Conservation (phyloP, 225 moss, liverwort and hornwort genomes). For the Neckera pumila region DNA sequence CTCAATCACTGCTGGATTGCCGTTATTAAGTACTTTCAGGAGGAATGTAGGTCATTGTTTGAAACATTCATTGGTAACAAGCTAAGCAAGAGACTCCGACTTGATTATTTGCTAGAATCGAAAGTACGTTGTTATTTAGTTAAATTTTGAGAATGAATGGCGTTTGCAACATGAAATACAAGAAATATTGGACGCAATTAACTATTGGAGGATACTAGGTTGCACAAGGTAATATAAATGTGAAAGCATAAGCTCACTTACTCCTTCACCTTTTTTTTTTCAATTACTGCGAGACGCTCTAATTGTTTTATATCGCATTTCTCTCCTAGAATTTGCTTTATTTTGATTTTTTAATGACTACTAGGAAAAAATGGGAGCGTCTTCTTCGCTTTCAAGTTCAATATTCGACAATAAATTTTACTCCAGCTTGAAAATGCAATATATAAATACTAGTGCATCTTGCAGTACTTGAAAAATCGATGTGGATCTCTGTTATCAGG, state of each 20-base stretch:
- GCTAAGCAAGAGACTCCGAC: neutral
- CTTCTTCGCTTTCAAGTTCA: neutral
- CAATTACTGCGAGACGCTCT: neutral
- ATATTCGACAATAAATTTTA: neutral
- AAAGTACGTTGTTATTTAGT: neutral
- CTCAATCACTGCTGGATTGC: neutral
- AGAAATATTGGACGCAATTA: neutral
- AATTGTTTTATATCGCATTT: neutral
- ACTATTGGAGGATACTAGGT: conserved; percentile 41
- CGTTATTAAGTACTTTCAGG: neutral
- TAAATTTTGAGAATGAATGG: neutral
- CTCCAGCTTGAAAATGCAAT: neutral
- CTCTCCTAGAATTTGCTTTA: neutral
- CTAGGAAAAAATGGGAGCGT: neutral
- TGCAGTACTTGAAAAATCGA: neutral
- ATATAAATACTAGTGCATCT: neutral
- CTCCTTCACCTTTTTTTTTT: neutral
- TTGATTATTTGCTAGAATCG: neutral
- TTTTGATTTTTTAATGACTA: neutral
- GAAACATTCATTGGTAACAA: neutral
- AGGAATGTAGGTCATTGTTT: neutral
- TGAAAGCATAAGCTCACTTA: neutral
- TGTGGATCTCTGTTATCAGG: neutral
- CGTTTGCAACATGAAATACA: neutral
- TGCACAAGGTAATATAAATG: conserved; percentile 32